Evolutionary conservation across 2,329 filamentous ascomycete genomes (phyloP), one percentile per base, ranked within the genome.

Genomic region (Phialophora verrucosa): DNA sequence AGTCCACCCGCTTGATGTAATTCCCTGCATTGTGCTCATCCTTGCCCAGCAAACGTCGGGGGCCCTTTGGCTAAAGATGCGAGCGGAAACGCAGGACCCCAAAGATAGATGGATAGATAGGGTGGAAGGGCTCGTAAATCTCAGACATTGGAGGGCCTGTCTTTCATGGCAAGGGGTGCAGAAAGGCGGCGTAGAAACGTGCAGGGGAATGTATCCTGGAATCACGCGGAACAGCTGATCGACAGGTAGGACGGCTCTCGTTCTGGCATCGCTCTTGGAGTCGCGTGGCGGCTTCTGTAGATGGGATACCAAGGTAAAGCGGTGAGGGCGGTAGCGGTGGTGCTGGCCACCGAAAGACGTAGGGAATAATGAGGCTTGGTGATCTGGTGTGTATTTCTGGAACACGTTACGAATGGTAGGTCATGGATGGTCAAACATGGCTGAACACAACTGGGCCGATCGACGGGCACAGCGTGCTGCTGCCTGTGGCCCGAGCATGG

Each of bases 401-500:
- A 32, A 55, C 23, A 35, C 14, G 17, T 20, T 25, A 55, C 53
- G 53, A 55, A 55, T 55, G 8, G 17, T 32, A 31, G 53, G 53
- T 25, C 29, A 12, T 32, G 11, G 53, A 5, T 55, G 25, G 25
- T 35, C 29, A 35, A 8, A 55, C 53, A 32, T 55, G 53, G 53
- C 53, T 55, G 53, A 20, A 35, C 29, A 31, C 53, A 20, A 55
- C 17, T 17, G 29, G 53, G 25, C 11, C 53, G 53, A 55, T 55
- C 53, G 20, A 51, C 49, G 49, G 31, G 42, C 57, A 50, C 47
- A 32, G n/a, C 42, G 47, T 53, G 31, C 38, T 53, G 31, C 38
- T 29, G 4, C 25, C 31, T 25, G 27, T 17, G 10, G 20, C 17
- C 31, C 27, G 29, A 23, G 17, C 59, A 49, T 27, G 47, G 47